Percentiles rank a stretch among this genome's conserved stretches.
Evolutionary conservation across 192 early-diverging fungal species (phyloP).

Genomic region (Glomus cerebriforme): DNA sequence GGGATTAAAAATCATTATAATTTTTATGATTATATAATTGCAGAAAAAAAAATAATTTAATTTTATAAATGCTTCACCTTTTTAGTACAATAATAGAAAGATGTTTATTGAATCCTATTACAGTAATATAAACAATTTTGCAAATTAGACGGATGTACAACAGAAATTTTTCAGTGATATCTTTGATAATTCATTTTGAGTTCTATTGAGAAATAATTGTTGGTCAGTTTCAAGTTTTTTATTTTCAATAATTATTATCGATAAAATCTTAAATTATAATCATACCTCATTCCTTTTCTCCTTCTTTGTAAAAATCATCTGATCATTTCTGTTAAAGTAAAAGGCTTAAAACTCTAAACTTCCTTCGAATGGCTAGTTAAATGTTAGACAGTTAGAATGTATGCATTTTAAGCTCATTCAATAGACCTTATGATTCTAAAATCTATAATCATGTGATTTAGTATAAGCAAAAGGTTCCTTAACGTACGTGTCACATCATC

Average conservation of each 20-base stretch:
- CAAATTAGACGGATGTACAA: background rate
- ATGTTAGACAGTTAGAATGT: background rate
- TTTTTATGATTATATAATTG: background rate
- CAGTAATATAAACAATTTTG: background rate
- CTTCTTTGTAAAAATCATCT: background rate
- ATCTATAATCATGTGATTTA: background rate
- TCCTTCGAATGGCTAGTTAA: background rate
- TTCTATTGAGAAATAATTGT: background rate
- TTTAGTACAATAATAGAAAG: background rate
- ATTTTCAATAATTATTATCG: background rate
- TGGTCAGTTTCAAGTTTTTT: background rate
- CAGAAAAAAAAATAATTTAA: background rate
- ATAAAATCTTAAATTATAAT: background rate
- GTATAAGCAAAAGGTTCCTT: background rate
- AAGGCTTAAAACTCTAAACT: background rate
- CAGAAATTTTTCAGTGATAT: background rate
- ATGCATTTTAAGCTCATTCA: background rate
- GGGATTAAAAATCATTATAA: background rate
- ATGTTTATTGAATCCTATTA: background rate
- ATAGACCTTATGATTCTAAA: background rate
- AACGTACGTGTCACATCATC: slow-evolving; percentile 21
- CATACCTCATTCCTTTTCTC: background rate
- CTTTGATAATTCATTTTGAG: background rate
- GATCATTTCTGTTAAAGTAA: background rate
- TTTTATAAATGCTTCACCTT: background rate